Conservation (phyloP, 148 eudicot species). For the Chenopodium formosanum region DNA sequence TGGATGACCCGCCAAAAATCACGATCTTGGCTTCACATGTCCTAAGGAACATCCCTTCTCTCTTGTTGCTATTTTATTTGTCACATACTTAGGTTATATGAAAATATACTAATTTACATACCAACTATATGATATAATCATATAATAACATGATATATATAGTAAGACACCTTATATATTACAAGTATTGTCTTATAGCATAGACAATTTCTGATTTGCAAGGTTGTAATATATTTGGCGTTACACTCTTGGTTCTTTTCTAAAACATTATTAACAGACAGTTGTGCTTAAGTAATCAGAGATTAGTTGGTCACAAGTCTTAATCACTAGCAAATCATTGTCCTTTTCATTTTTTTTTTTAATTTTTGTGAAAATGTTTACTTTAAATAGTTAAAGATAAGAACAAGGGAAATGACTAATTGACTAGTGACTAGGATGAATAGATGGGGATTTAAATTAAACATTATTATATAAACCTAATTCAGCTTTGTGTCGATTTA, state of each 20-base stretch:
- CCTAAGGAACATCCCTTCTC: not conserved
- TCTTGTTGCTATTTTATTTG: not conserved
- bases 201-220: slow-evolving; percentile 33
- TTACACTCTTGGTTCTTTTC: not conserved
- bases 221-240: slow-evolving; percentile 26
- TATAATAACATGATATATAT: not conserved
- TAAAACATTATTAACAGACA: slow-evolving; percentile 4
- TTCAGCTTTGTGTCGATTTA: not conserved
- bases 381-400: slow-evolving; percentile 1
- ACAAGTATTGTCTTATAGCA: slow-evolving; percentile 22
- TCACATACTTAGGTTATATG: not conserved
- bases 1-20: not conserved
- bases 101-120: too few relatives aligned
- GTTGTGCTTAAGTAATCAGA: not conserved
- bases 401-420: slow-evolving; percentile 21
- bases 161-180: not conserved
- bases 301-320: slow-evolving; percentile 4
- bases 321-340: slow-evolving; percentile 23
- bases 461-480: not conserved
- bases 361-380: too few relatives aligned
- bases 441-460: not conserved
- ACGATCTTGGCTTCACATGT: not conserved
- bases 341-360: not conserved
- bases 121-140: not conserved
- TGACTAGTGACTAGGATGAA: slow-evolving; percentile 7